Evolutionary conservation across 2,329 filamentous ascomycete species (phyloP).

Genomic region (Cercospora nicotianae): DNA sequence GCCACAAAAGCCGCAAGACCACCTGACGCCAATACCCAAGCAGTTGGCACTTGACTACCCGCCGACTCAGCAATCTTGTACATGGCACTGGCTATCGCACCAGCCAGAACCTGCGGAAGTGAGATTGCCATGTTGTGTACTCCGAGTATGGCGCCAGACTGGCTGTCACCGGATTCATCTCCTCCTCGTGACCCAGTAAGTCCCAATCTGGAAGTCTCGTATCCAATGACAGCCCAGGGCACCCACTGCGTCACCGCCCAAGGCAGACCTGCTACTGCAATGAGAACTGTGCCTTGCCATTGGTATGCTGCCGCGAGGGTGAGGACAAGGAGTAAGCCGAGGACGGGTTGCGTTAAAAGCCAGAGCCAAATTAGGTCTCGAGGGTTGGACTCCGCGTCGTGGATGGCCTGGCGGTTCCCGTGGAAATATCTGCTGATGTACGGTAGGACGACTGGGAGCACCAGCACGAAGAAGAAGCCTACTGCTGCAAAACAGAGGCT

Average conservation of each 20-base stretch:
- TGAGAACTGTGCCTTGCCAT: conserved; percentile 28
- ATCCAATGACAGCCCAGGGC: conserved; percentile 24
- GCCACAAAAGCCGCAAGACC: conserved; percentile 26
- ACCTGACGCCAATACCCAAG: conserved; percentile 25
- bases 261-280: conserved; percentile 21
- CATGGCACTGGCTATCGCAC: conserved; percentile 18
- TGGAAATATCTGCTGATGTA: conserved; percentile 5
- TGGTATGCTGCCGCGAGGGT: conserved; percentile 22
- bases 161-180: conserved; percentile 11
- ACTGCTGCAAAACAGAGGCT: conserved; percentile 26
- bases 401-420: not conserved
- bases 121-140: conserved; percentile 30
- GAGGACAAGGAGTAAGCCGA: conserved; percentile 23
- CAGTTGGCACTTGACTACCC: conserved; percentile 24
- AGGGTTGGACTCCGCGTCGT: not conserved
- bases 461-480: conserved; percentile 24
- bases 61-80: conserved; percentile 24
- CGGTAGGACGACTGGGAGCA: conserved; percentile 17
- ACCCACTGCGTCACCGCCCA: conserved; percentile 30
- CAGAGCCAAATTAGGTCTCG: conserved; percentile 24
- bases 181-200: conserved; percentile 9
- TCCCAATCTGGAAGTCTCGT: conserved; percentile 22
- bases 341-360: conserved; percentile 23
- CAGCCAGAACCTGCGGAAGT: conserved; percentile 24
- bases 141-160: conserved; percentile 25